These are phyloP conservation scores for Solanum chacoense DNA, from an alignment of 305 asterid genomes.

Conservation along the genomic window DNA sequence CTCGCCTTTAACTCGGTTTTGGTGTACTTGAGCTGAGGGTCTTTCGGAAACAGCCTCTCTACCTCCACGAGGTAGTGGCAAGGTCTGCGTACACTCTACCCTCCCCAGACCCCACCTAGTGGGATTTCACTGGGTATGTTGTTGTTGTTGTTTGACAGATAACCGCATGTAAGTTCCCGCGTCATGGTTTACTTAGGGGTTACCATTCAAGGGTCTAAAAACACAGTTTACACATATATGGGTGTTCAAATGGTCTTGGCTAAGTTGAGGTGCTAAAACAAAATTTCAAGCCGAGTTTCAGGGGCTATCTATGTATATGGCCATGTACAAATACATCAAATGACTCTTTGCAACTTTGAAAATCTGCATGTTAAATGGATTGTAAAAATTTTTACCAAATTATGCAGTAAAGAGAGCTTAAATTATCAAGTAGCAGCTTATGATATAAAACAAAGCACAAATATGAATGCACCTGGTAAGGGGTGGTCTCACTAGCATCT, in stretches of 20 bases:
- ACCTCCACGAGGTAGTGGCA: too few species aligned
- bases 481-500: constrained; percentile 12
- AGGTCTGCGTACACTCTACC: too few species aligned
- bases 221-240: neutral
- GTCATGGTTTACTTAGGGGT: neutral
- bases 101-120: too few species aligned
- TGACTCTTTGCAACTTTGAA: neutral
- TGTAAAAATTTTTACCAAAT: neutral
- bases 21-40: too few species aligned
- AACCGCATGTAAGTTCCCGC: neutral
- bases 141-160: neutral
- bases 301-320: neutral
- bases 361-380: neutral
- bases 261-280: neutral
- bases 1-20: too few species aligned
- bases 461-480: constrained; percentile 49
- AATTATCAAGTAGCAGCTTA: neutral
- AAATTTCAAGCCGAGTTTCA: neutral
- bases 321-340: neutral
- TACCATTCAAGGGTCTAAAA: neutral
- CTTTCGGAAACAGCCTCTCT: too few species aligned
- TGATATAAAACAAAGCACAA: neutral
- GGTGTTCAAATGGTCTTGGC: neutral
- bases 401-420: neutral
- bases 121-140: too few species aligned